phyloP scores from a whole-genome alignment of 441 rosid genomes.

The Jatropha podagrica region DNA sequence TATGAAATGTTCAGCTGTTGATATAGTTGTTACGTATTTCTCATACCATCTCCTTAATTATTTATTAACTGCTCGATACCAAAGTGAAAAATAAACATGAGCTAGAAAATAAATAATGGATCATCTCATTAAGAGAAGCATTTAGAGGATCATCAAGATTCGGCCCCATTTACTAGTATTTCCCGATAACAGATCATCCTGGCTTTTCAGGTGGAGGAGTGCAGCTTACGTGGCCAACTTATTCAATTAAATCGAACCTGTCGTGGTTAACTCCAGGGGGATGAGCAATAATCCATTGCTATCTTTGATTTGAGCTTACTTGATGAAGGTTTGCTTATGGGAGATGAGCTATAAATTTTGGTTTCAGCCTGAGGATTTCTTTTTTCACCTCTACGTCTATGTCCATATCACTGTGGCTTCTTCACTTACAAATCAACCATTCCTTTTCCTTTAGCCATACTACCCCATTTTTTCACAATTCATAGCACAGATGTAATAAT shows the following conservation, averaged over 20 bases:
- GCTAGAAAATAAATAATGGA: background rate
- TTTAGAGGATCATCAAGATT: background rate
- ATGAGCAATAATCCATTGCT: slow-evolving; percentile 11
- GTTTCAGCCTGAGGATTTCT: background rate
- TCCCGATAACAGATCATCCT: background rate
- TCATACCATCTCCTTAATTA: background rate
- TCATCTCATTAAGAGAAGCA: no score
- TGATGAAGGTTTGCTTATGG: background rate
- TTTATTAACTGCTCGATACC: background rate
- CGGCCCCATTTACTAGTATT: background rate
- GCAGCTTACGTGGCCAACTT: slow-evolving; percentile 53
- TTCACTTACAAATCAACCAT: no score
- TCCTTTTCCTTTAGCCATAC: no score
- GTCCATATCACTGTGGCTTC: background rate
- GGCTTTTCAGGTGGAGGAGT: slow-evolving; percentile 53
- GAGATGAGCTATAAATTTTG: background rate
- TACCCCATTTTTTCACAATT: background rate
- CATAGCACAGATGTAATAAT: background rate
- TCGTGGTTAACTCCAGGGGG: slow-evolving; percentile 12
- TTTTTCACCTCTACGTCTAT: background rate
- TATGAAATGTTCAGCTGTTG: background rate
- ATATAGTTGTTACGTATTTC: background rate
- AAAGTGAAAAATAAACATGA: no score
- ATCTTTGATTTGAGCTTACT: background rate
- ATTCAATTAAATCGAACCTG: slow-evolving; percentile 38